Conservation (phyloP, 768 basidiomycete genomes). For the Cyclocybe aegerita region DNA sequence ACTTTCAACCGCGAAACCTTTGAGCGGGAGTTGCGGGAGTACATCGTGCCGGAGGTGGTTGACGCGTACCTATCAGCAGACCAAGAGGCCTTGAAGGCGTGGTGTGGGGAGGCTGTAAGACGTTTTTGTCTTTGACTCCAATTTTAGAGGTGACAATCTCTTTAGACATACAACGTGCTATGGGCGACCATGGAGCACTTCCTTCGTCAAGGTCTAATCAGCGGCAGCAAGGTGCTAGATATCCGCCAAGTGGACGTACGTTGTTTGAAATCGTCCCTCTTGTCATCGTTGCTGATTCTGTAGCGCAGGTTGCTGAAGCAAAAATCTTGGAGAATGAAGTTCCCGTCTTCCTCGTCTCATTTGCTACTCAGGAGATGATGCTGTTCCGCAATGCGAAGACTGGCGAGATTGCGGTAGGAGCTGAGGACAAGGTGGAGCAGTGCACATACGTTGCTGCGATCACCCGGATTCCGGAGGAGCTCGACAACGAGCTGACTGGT, state of each 20-base stretch:
- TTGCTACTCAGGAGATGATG: slow-evolving; percentile 91
- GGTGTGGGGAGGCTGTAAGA: slow-evolving; percentile 95
- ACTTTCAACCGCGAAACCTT: slow-evolving; percentile 83
- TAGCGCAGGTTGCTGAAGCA: slow-evolving; percentile 70
- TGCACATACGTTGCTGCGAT: slow-evolving; percentile 91
- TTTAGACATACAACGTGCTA: slow-evolving; percentile 93
- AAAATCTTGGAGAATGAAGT: slow-evolving; percentile 90
- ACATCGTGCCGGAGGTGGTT: slow-evolving; percentile 96
- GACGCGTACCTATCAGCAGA: slow-evolving; percentile 95
- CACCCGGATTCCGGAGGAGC: slow-evolving; percentile 83
- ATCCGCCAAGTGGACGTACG: slow-evolving; percentile 96
- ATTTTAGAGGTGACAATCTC: slow-evolving; percentile 6
- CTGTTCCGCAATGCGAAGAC: slow-evolving; percentile 90
- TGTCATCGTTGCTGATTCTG: not conserved
- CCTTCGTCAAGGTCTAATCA: slow-evolving; percentile 84
- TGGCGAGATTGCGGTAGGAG: slow-evolving; percentile 82
- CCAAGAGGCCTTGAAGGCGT: slow-evolving; percentile 76
- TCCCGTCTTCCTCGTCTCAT: slow-evolving; percentile 89
- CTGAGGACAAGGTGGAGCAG: slow-evolving; percentile 89
- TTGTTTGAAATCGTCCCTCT: slow-evolving; percentile 7
- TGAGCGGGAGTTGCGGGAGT: slow-evolving; percentile 89
- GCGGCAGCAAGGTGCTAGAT: slow-evolving; percentile 92
- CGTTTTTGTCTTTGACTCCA: not conserved
- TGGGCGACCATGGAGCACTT: slow-evolving; percentile 98
- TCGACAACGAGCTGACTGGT: slow-evolving; percentile 90